Evolutionary conservation across 768 basidiomycete species (phyloP), one percentile per base, ranked within the genome.

Genomic region (Boletus sensibilis): DNA sequence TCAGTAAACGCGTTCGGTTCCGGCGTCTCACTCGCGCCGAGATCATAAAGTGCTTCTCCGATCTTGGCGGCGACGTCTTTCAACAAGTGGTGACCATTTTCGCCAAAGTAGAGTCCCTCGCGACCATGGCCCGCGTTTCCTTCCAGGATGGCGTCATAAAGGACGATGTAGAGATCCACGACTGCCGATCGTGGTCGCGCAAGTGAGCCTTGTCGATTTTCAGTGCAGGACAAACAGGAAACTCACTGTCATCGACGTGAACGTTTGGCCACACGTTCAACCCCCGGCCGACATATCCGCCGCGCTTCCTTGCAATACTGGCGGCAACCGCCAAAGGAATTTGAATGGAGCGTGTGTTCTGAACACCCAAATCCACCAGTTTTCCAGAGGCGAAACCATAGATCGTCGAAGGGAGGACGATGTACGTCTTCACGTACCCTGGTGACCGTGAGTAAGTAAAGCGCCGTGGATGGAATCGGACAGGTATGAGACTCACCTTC

Each of bases 251-350:
- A 25, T 79, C 70, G 47, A 86, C 71, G 56, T 86, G 77, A 18
- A 85, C 78, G 53, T 82, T 79, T 0, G 80, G 78, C 88, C 87
- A 88, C 5, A 82, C 40, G 49, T 87, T 84, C 63, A 78, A 72
- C 2, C 88, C 88, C 43, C 75, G 57, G 0, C 86, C 87, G 10
- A 88, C 74, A 64, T 83, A 72, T 16, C 85, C 86, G 0, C 75
- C 83, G n/a, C 77, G 76, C 7, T 79, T 80, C 40, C 87, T 76
- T 50, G 63, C 71, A 27, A 86, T 57, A 18, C 78, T 60, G 0
- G 75, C 77, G 7, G 69, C 64, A 58, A 87, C 74, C 1, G 82
- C 62, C 3, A 31, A 13, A 3, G 87, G 86, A 13, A 88, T 77
- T 55, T 85, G 85, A 11, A 76, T 68, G 0, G 87, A 88, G 46